Percentiles rank a stretch among this genome's conserved stretches.
Conservation (phyloP, 441 rosid species). For the Mallotus repandus region DNA sequence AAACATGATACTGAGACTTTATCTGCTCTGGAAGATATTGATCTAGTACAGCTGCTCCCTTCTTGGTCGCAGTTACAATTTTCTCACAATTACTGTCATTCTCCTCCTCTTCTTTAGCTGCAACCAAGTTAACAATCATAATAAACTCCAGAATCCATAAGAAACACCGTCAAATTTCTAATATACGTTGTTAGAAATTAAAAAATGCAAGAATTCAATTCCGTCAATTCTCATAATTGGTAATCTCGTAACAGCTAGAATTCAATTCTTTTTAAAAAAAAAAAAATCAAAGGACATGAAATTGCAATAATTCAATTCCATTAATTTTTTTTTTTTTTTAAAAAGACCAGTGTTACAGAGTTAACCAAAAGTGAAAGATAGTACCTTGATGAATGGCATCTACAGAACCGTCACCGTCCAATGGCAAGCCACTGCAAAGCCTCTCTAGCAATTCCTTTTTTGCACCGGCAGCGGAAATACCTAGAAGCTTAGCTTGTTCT, state of each 20-base stretch:
- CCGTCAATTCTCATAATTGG: too few species aligned
- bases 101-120: slow-evolving; percentile 35
- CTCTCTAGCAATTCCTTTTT: slow-evolving; percentile 58
- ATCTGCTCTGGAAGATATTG: slow-evolving; percentile 67
- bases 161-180: not conserved
- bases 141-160: not conserved
- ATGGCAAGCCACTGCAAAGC: slow-evolving; percentile 37
- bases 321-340: too few species aligned
- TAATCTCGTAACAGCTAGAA: too few species aligned
- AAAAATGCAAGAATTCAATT: too few species aligned
- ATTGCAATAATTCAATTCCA: too few species aligned
- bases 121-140: slow-evolving; percentile 14
- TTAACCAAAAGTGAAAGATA: not conserved
- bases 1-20: slow-evolving; percentile 64
- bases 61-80: slow-evolving; percentile 64
- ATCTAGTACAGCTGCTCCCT: slow-evolving; percentile 72
- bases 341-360: too few species aligned
- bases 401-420: slow-evolving; percentile 17
- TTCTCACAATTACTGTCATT: slow-evolving; percentile 39
- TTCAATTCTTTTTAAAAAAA: too few species aligned
- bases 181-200: too few species aligned
- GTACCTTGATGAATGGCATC: slow-evolving; percentile 30
- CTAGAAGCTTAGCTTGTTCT: slow-evolving; percentile 52
- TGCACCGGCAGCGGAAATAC: slow-evolving; percentile 50
- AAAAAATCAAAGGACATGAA: too few species aligned